A percentile compares a stretch with the other conserved stretches of the same genome.
These are phyloP conservation scores for Chaetoceros muelleri DNA, from an alignment of 108 stramenopile species.

Conservation along the genomic window DNA sequence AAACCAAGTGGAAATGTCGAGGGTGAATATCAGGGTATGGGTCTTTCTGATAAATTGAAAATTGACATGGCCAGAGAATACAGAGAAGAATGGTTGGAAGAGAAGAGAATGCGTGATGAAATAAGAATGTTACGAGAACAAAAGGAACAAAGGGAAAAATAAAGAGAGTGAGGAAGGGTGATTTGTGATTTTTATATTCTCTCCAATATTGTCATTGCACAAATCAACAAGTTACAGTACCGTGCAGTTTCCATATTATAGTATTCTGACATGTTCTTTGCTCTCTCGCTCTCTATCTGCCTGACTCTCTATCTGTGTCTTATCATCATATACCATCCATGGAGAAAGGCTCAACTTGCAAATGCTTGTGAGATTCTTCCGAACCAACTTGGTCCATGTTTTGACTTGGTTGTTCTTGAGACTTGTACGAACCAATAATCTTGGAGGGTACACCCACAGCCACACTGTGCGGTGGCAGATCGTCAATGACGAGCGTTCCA, in stretches of 20 bases:
- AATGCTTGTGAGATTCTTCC: not conserved
- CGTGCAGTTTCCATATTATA: no score
- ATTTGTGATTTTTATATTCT: no score
- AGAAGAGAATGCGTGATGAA: slow-evolving; percentile 21
- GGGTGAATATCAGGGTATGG: slow-evolving; percentile 70
- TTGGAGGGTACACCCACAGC: slow-evolving; percentile 45
- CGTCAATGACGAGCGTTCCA: slow-evolving; percentile 65
- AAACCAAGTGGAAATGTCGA: slow-evolving; percentile 58
- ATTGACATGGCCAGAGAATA: slow-evolving; percentile 62
- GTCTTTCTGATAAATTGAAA: slow-evolving; percentile 43
- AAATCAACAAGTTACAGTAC: no score
- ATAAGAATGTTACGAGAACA: not conserved
- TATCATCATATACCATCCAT: not conserved
- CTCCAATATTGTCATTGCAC: no score
- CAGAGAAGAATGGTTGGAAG: slow-evolving; percentile 41
- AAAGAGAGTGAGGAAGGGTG: not conserved
- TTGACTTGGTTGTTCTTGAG: slow-evolving; percentile 50
- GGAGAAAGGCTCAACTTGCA: no score
- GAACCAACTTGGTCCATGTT: slow-evolving; percentile 42
- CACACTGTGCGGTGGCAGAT: slow-evolving; percentile 43
- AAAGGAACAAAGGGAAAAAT: not conserved
- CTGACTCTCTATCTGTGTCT: not conserved
- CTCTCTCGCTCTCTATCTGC: no score
- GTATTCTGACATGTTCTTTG: no score
- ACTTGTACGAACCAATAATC: slow-evolving; percentile 61